phyloP scores from a whole-genome alignment of 1,284 basidiomycete species.

The Wallemia ichthyophaga region DNA sequence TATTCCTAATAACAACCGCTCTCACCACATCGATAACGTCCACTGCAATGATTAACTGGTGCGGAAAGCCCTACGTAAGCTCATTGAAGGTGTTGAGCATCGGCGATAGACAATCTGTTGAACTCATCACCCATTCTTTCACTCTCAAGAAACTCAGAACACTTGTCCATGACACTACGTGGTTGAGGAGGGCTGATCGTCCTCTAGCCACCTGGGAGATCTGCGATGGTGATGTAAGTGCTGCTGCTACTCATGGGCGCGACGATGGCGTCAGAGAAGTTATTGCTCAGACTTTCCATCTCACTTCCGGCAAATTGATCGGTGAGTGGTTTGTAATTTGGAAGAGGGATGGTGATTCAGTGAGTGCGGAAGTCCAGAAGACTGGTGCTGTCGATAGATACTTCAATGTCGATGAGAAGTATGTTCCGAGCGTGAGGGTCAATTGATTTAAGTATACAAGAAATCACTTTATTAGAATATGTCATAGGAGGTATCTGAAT shows the following conservation, averaged over 20 bases:
- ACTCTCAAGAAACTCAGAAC: neutral
- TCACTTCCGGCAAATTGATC: constrained; percentile 29
- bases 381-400: constrained; percentile 33
- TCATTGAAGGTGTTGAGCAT: constrained; percentile 18
- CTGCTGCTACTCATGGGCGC: constrained; percentile 34
- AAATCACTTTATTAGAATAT: too few relatives aligned
- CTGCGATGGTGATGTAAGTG: constrained; percentile 36
- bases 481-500: too few relatives aligned
- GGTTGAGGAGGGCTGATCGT: constrained; percentile 32
- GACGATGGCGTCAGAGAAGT: constrained; percentile 33
- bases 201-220: constrained; percentile 34
- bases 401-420: constrained; percentile 57
- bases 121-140: constrained; percentile 3
- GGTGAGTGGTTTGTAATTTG: constrained; percentile 51
- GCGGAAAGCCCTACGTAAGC: constrained; percentile 25
- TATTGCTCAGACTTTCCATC: constrained; percentile 29
- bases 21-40: constrained; percentile 36
- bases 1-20: constrained; percentile 35
- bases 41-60: constrained; percentile 44
- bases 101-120: constrained; percentile 15
- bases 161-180: constrained; percentile 8
- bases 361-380: constrained; percentile 25
- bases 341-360: constrained; percentile 24
- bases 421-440: neutral
- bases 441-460: too few relatives aligned